These are phyloP conservation scores for Canariomyces notabilis DNA, from an alignment of 2,329 filamentous ascomycete species.

Conservation along the genomic window DNA sequence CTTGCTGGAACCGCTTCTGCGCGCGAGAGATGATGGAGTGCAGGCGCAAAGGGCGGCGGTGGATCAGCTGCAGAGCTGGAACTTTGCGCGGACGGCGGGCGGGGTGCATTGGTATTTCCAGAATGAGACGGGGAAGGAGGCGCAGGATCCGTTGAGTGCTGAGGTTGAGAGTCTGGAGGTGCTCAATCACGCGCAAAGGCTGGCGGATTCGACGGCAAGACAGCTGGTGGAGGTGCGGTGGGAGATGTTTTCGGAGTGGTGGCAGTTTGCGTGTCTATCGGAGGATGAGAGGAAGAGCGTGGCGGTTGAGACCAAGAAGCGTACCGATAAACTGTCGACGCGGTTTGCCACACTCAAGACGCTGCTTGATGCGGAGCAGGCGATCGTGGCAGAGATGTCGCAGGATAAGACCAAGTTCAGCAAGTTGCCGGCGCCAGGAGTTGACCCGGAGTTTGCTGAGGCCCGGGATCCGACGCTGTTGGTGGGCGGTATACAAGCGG, in stretches of 20 bases:
- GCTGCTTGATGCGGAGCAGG: too few species aligned
- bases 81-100: conserved; percentile 25
- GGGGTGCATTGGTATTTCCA: conserved; percentile 27
- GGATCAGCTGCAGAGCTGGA: conserved; percentile 30
- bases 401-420: conserved; percentile 9
- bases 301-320: too few species aligned
- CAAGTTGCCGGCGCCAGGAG: conserved; percentile 22
- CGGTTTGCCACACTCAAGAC: too few species aligned
- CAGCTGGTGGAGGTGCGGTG: conserved; percentile 29
- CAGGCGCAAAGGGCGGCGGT: conserved; percentile 29
- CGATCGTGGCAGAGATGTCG: too few species aligned
- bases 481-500: conserved; percentile 32
- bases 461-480: conserved; percentile 36
- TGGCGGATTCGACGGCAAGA: conserved; percentile 22
- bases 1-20: conserved; percentile 26
- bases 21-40: conserved; percentile 31
- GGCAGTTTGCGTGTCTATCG: conserved; percentile 29
- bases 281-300: background rate
- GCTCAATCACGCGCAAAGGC: conserved; percentile 24
- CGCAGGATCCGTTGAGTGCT: conserved; percentile 5
- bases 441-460: conserved; percentile 26
- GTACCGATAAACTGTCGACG: background rate
- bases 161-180: conserved; percentile 13
- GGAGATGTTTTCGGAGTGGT: conserved; percentile 40
- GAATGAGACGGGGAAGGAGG: conserved; percentile 9